Conservation (phyloP, 495 filamentous ascomycete species). For the Clohesyomyces aquaticus region DNA sequence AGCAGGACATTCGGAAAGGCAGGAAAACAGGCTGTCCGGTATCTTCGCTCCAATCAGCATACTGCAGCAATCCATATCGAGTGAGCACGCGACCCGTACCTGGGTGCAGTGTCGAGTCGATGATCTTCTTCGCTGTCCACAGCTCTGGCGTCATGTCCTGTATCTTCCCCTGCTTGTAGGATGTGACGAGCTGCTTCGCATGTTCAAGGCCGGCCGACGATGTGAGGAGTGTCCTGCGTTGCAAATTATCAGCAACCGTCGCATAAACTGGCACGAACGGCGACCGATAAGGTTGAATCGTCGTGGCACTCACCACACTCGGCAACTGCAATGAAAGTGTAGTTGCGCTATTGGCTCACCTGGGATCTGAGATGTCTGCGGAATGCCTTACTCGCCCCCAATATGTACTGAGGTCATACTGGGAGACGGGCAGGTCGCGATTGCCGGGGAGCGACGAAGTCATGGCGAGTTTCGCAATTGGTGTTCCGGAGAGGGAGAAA, state of each 20-base stretch:
- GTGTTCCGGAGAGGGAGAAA: not conserved
- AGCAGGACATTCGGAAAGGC: slow-evolving; percentile 96
- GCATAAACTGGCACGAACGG: not conserved
- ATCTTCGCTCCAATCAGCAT: slow-evolving; percentile 56
- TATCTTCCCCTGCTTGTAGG: slow-evolving; percentile 80
- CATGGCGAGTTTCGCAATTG: slow-evolving; percentile 56
- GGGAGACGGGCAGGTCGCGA: slow-evolving; percentile 83
- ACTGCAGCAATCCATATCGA: not conserved
- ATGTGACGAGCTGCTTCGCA: slow-evolving; percentile 74
- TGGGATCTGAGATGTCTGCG: slow-evolving; percentile 88
- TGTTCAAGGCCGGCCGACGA: slow-evolving; percentile 74
- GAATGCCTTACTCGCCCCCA: slow-evolving; percentile 93
- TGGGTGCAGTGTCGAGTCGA: slow-evolving; percentile 94
- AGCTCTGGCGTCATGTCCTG: slow-evolving; percentile 82
- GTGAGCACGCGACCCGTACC: slow-evolving; percentile 55
- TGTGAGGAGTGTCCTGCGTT: slow-evolving; percentile 74
- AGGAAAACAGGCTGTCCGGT: slow-evolving; percentile 90
- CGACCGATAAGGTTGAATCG: slow-evolving; percentile 16
- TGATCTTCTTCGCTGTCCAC: slow-evolving; percentile 94
- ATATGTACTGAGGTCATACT: slow-evolving; percentile 90
- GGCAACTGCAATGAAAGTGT: slow-evolving; percentile 36
- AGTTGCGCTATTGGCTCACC: slow-evolving; percentile 62
- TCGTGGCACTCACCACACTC: slow-evolving; percentile 45
- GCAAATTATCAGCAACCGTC: slow-evolving; percentile 24
- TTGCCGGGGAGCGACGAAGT: slow-evolving; percentile 86